Conservation (phyloP, 108 stramenopile species). For the Epipyxis sp. region DNA sequence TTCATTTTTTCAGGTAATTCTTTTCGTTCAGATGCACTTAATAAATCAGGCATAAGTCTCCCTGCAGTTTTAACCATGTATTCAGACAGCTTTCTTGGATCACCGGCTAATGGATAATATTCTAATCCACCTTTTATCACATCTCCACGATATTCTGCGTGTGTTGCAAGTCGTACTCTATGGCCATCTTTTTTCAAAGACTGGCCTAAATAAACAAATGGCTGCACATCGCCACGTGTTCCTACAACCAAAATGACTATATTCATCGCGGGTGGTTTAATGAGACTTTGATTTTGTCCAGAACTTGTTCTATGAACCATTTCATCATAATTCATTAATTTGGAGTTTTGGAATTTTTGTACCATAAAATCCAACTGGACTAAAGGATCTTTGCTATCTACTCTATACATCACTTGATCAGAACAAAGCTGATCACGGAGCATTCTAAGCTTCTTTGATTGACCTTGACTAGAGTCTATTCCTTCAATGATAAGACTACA, state of each 20-base stretch:
- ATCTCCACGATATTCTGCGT: conserved; percentile 6
- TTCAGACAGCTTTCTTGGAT: conserved; percentile 60
- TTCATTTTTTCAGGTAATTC: conserved; percentile 50
- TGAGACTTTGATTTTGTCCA: no score
- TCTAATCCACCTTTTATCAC: conserved; percentile 61
- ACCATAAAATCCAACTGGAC: no score
- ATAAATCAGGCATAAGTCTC: conserved; percentile 35
- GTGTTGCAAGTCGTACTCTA: conserved; percentile 41
- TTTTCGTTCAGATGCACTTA: neutral
- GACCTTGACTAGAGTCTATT: no score
- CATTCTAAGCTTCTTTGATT: no score
- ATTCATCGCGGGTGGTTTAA: conserved; percentile 37
- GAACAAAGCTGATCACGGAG: no score
- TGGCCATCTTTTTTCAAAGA: conserved; percentile 28
- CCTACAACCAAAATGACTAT: conserved; percentile 37
- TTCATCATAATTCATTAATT: no score
- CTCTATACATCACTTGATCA: no score
- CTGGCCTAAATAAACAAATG: conserved; percentile 31
- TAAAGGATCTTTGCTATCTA: no score
- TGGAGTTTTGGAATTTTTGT: no score
- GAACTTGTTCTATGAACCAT: no score
- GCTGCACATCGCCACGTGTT: conserved; percentile 40
- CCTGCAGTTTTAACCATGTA: conserved; percentile 54
- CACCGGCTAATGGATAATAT: conserved; percentile 75
- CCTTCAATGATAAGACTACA: no score